These are phyloP conservation scores for Rosa multiflora DNA, from an alignment of 306 rosid species.

Conservation along the genomic window DNA sequence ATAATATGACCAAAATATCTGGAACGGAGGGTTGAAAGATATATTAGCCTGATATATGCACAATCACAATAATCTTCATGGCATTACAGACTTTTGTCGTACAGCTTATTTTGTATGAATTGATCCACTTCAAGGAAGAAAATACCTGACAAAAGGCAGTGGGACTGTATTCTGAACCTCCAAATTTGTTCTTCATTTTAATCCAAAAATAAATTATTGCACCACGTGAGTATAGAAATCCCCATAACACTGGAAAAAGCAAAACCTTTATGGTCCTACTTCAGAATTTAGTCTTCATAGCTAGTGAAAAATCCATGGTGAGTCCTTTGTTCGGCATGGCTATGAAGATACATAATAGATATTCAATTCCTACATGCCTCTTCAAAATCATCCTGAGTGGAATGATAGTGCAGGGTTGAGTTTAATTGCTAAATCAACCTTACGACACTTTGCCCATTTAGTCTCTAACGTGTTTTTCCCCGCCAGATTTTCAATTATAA, in stretches of 20 bases:
- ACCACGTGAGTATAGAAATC: neutral
- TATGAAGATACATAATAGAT: neutral
- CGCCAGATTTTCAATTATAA: neutral
- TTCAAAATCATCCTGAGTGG: neutral
- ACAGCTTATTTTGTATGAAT: neutral
- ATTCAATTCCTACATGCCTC: neutral
- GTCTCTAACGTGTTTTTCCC: neutral
- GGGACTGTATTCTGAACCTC: neutral
- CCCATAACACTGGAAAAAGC: neutral
- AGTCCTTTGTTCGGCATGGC: neutral
- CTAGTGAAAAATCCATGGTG: neutral
- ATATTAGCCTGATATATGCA: neutral
- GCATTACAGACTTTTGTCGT: neutral
- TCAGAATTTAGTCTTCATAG: neutral
- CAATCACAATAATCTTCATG: neutral
- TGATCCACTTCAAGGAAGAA: neutral
- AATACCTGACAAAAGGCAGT: neutral
- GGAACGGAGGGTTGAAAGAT: neutral
- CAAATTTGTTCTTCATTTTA: neutral
- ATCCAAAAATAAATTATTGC: neutral
- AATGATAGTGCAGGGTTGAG: neutral
- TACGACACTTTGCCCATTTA: neutral
- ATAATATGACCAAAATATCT: neutral
- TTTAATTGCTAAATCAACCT: neutral
- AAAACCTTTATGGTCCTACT: neutral